These are phyloP conservation scores for Pterulicium gracile DNA, from an alignment of 1,284 basidiomycete species.

Conservation along the genomic window DNA sequence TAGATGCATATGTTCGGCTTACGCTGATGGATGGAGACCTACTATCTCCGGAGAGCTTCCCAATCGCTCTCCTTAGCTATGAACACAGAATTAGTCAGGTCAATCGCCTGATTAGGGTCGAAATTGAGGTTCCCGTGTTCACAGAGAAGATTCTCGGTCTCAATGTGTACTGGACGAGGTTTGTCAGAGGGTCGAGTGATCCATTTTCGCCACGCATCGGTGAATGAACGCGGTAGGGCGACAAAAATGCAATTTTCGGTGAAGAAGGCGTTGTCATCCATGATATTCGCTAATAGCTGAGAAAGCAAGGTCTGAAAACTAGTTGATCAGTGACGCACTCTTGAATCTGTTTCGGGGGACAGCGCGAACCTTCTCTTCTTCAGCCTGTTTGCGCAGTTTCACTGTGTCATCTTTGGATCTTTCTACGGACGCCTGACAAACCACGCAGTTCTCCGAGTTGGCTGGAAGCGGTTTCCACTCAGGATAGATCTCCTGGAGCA, in stretches of 20 bases:
- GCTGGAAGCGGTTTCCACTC: neutral
- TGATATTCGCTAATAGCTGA: neutral
- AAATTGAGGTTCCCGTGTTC: constrained; percentile 51
- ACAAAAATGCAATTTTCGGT: neutral
- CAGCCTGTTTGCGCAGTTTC: neutral
- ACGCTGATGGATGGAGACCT: constrained; percentile 17
- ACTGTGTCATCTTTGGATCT: neutral
- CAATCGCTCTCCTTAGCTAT: constrained; percentile 55
- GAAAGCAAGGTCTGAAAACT: neutral
- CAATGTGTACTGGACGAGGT: constrained; percentile 45
- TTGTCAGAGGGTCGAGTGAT: constrained; percentile 43
- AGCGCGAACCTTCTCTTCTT: neutral
- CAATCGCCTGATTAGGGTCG: constrained; percentile 50
- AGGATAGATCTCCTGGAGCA: neutral
- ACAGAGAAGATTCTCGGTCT: constrained; percentile 57
- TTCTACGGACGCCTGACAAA: neutral
- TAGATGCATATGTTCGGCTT: constrained; percentile 10
- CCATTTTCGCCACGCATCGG: constrained; percentile 58
- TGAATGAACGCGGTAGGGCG: neutral
- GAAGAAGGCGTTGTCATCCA: neutral
- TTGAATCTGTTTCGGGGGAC: too few relatives aligned
- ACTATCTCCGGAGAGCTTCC: constrained; percentile 47
- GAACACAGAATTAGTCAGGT: constrained; percentile 41
- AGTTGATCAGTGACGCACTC: too few relatives aligned
- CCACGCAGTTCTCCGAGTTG: neutral